Evolutionary conservation across 169 alveolate species (phyloP).

Genomic region (Cryptosporidium xiaoi): DNA sequence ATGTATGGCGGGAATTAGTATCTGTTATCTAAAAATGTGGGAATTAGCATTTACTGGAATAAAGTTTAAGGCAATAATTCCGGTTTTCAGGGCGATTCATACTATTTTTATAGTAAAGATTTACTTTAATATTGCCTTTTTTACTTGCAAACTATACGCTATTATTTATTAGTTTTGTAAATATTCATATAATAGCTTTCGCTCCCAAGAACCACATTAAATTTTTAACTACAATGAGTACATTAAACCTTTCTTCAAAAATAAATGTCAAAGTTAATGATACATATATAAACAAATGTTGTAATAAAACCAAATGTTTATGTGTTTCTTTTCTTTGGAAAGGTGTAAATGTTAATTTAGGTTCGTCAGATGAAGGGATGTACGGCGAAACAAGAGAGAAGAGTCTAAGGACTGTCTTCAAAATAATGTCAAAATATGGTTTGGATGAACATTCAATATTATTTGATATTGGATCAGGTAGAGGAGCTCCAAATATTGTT

Average conservation of each 20-base stretch:
- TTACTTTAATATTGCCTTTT: too few relatives aligned
- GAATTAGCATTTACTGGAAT: too few relatives aligned
- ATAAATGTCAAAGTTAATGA: not conserved
- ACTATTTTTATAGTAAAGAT: too few relatives aligned
- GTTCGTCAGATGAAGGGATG: constrained; percentile 89
- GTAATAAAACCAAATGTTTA: constrained; percentile 10
- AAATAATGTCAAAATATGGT: constrained; percentile 81
- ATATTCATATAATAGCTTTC: too few relatives aligned
- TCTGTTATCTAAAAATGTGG: too few relatives aligned
- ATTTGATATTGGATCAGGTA: constrained; percentile 86
- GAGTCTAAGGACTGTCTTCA: constrained; percentile 79
- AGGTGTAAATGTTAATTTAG: constrained; percentile 79
- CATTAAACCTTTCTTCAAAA: not conserved
- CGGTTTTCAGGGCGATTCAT: too few relatives aligned
- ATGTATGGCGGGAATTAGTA: too few relatives aligned
- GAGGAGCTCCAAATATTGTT: constrained; percentile 86
- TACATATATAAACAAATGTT: constrained; percentile 6
- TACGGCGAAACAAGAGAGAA: constrained; percentile 86
- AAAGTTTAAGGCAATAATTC: too few relatives aligned
- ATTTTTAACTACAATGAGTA: too few relatives aligned
- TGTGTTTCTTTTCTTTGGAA: constrained; percentile 78
- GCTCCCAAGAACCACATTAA: too few relatives aligned
- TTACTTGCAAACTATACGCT: too few relatives aligned
- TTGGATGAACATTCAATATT: constrained; percentile 83
- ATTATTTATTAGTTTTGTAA: too few relatives aligned